These are phyloP conservation scores for Xylaria intraflava DNA, from an alignment of 495 filamentous ascomycete genomes.

Conservation along the genomic window DNA sequence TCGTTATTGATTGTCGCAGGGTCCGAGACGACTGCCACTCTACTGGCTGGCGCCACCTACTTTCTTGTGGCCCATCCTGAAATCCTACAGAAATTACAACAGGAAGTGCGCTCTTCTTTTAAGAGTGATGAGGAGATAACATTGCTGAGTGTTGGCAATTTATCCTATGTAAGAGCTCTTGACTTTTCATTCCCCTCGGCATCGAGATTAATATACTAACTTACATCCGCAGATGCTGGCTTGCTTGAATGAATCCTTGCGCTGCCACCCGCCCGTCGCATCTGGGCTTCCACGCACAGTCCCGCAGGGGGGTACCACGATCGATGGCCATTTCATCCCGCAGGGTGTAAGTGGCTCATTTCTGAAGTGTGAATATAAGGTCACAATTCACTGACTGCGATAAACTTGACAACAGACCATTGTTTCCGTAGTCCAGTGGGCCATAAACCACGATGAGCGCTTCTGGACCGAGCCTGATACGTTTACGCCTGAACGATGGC, in stretches of 20 bases:
- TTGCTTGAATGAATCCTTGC: slow-evolving; percentile 48
- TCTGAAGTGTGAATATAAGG: too few relatives aligned
- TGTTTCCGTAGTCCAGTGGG: slow-evolving; percentile 44
- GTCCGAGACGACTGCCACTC: slow-evolving; percentile 48
- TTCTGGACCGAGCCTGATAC: slow-evolving; percentile 41
- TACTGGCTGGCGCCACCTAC: slow-evolving; percentile 42
- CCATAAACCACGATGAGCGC: slow-evolving; percentile 32
- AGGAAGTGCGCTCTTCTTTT: slow-evolving; percentile 46
- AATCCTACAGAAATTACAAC: slow-evolving; percentile 30
- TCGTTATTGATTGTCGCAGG: slow-evolving; percentile 26
- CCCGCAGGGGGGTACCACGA: slow-evolving; percentile 36
- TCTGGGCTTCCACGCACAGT: slow-evolving; percentile 35
- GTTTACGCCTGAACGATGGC: slow-evolving; percentile 48
- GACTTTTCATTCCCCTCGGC: slow-evolving; percentile 20
- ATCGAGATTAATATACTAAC: too few relatives aligned
- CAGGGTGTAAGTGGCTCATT: slow-evolving; percentile 33
- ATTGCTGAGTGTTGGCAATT: slow-evolving; percentile 28
- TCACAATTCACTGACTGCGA: too few relatives aligned
- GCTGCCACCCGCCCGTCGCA: slow-evolving; percentile 48
- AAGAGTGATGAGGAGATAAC: slow-evolving; percentile 42
- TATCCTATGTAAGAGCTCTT: slow-evolving; percentile 33
- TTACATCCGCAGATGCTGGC: slow-evolving; percentile 42
- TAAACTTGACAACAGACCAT: slow-evolving; percentile 34
- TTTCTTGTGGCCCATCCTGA: slow-evolving; percentile 39
- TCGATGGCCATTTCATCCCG: slow-evolving; percentile 38